These are phyloP conservation scores for Zelopaecilomyces penicillatus DNA, from an alignment of 2,329 filamentous ascomycete genomes.

Conservation along the genomic window DNA sequence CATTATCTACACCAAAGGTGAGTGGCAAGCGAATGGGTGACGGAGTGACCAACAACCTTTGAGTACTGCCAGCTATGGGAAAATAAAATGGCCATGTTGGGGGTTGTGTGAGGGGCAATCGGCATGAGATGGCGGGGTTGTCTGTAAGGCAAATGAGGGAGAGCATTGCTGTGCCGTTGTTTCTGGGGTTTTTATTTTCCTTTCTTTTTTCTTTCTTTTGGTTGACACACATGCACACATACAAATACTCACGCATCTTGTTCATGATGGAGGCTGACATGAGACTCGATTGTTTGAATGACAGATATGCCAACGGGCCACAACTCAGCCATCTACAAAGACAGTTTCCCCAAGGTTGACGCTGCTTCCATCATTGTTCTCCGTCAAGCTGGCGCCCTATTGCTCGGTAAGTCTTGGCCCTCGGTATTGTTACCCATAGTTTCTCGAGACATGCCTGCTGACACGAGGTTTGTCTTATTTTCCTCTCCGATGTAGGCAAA, in stretches of 20 bases:
- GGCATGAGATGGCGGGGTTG: too few species aligned
- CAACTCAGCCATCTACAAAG: conserved; percentile 46
- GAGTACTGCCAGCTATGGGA: too few species aligned
- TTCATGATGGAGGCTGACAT: neutral
- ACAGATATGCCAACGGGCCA: conserved; percentile 49
- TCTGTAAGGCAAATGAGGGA: too few species aligned
- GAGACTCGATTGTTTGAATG: neutral
- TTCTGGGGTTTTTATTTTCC: too few species aligned
- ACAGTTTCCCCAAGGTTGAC: conserved; percentile 38
- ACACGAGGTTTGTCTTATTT: neutral
- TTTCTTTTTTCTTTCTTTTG: too few species aligned
- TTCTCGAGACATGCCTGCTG: neutral
- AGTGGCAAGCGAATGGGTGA: neutral
- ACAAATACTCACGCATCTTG: too few species aligned
- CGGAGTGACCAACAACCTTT: too few species aligned
- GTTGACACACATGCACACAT: too few species aligned
- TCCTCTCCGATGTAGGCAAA: conserved; percentile 15
- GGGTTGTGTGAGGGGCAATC: too few species aligned
- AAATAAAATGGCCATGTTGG: too few species aligned
- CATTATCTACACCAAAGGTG: conserved; percentile 48
- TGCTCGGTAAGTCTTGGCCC: conserved; percentile 31
- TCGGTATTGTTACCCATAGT: neutral
- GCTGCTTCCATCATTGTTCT: conserved; percentile 43
- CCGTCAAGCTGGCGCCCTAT: conserved; percentile 45
- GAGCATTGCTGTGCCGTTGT: too few species aligned